Base-by-base conservation (phyloP, 2,329 filamentous ascomycete species). In the Fusarium coicis region DNA sequence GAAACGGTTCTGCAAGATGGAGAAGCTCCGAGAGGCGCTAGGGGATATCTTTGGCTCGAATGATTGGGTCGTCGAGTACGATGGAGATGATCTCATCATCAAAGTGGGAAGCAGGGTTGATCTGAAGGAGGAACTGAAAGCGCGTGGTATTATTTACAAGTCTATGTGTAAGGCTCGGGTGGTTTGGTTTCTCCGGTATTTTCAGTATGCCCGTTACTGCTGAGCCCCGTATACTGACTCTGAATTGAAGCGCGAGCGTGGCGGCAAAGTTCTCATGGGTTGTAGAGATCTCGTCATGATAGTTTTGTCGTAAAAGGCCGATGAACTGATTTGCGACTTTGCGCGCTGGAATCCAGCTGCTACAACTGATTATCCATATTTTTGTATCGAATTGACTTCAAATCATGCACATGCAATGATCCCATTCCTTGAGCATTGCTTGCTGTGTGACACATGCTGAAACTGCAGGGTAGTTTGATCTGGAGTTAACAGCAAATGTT, bases 391-490 rank as follows among this genome's bases (percentile, higher is more conserved):
- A 18, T 23, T 11, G 4, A 23, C 2, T 23, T 11, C 0, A 23
- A 23, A 4, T 44, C 2, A 26, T 19, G 7, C 0, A 9, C 0
- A 26, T 23, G 7, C 4, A 12, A 19, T 1, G 18, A 28, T 46
- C 12, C 7, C 9, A 15, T 28, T 15, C 0, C 8, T 5, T 15
- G 0, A 10, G 18, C 6, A 1, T 15, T 46, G 4, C 11, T 10
- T 46, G 0, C 43, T 0, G 2, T 21, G 23, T 19, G 2, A 26
- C 4, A 46, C 0, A 7, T 19, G 2, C 23, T 46, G 0, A 46
- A 4, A 5, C 23, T 28, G 0, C 11, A 46, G 26, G 43, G 43
- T 46, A 46, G 23, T 28, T 7, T 3, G 0, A 15, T 3, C 26
- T 28, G 8, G 4, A 46, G 43, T 46, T 1, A 0, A 28, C 0